A percentile compares a stretch with the other conserved stretches of the same genome.
Evolutionary conservation across 192 early-diverging fungal genomes (phyloP).

Genomic region (Coemansia sp.): DNA sequence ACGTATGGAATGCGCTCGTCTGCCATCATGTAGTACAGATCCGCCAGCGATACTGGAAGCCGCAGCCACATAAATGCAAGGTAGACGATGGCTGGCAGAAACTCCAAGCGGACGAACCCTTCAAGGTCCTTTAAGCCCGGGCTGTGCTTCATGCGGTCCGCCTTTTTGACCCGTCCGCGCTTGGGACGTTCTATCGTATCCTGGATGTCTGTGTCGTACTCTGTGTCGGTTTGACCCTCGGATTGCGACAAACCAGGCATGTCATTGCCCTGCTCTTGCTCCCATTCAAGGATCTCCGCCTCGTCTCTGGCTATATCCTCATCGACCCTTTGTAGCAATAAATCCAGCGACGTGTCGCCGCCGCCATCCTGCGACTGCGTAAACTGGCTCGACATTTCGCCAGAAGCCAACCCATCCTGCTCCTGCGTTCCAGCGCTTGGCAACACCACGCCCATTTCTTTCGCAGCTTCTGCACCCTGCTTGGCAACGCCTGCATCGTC

Average conservation of each 20-base stretch:
- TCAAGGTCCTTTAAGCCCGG: not conserved
- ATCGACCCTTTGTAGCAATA: slow-evolving; percentile 30
- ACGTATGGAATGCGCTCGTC: slow-evolving; percentile 41
- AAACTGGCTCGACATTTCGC: not conserved
- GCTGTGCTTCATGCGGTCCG: not conserved
- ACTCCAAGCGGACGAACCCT: slow-evolving; percentile 30
- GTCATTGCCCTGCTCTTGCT: slow-evolving; percentile 9
- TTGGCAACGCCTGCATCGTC: not conserved
- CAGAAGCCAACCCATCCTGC: not conserved
- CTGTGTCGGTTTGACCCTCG: not conserved
- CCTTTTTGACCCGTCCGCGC: not conserved
- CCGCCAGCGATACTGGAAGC: slow-evolving; percentile 22
- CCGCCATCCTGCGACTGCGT: slow-evolving; percentile 8
- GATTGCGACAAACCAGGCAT: too few species aligned
- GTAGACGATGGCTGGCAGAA: slow-evolving; percentile 31
- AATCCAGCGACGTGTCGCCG: slow-evolving; percentile 31
- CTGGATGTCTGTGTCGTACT: not conserved
- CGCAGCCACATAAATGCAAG: slow-evolving; percentile 26
- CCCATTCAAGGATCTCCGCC: slow-evolving; percentile 29
- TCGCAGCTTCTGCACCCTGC: not conserved
- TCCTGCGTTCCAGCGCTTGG: not conserved
- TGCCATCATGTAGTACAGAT: slow-evolving; percentile 28
- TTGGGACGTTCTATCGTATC: not conserved
- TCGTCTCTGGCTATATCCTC: slow-evolving; percentile 45
- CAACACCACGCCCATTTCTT: too few species aligned